These are phyloP conservation scores for Penicillium sp. DNA, from an alignment of 2,329 filamentous ascomycete genomes.

Conservation along the genomic window DNA sequence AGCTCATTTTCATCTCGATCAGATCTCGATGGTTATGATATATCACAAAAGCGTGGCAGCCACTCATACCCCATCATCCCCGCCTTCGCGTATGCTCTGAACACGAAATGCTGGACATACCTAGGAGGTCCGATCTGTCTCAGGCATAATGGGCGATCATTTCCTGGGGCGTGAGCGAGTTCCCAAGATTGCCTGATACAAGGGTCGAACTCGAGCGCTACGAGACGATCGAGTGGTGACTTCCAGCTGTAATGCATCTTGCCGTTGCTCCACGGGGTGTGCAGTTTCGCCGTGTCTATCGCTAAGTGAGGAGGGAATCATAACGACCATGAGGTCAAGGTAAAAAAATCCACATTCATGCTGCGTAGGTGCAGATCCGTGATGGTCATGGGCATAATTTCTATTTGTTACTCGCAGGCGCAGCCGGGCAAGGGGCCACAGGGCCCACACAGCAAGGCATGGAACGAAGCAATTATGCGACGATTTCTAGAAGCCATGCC, in stretches of 20 bases:
- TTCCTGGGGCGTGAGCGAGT: neutral
- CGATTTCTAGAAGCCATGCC: neutral
- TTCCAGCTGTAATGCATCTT: neutral
- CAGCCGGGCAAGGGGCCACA: neutral
- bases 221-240: neutral
- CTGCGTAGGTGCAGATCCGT: neutral
- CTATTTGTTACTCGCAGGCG: neutral
- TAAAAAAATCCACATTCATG: no score
- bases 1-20: neutral
- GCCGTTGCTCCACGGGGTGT: neutral
- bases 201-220: neutral
- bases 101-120: neutral
- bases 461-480: neutral
- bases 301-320: neutral
- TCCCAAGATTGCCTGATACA: neutral
- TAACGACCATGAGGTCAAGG: neutral
- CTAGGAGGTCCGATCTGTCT: neutral
- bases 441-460: neutral
- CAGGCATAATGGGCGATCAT: neutral
- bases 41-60: constrained; percentile 8
- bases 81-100: constrained; percentile 2
- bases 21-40: constrained; percentile 2
- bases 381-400: neutral
- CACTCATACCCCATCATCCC: neutral
- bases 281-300: neutral